Evolutionary conservation across 768 basidiomycete genomes (phyloP).

Genomic region (Porpolomopsis calyptriformis): DNA sequence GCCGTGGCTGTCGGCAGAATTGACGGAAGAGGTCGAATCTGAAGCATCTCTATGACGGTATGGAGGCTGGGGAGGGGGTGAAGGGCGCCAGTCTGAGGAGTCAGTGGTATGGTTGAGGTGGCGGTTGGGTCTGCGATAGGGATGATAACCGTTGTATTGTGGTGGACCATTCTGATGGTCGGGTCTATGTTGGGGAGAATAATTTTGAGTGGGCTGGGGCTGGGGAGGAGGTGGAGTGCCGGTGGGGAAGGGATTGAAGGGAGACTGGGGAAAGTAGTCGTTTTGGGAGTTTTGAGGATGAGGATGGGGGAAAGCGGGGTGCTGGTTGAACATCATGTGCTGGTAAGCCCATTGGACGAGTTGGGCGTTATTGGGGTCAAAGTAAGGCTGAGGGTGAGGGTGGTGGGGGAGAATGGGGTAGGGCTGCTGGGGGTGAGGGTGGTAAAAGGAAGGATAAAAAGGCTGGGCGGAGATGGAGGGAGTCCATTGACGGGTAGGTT

Average conservation of each 20-base stretch:
- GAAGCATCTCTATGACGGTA: constrained; percentile 75
- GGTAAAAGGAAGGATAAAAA: constrained; percentile 71
- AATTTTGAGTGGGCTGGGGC: constrained; percentile 34
- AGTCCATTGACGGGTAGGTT: constrained; percentile 60
- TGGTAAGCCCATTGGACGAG: constrained; percentile 86
- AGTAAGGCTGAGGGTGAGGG: constrained; percentile 46
- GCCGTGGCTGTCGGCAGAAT: neutral
- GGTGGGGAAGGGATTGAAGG: constrained; percentile 58
- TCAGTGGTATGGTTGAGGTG: constrained; percentile 30
- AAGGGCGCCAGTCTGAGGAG: constrained; percentile 40
- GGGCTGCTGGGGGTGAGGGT: constrained; percentile 50
- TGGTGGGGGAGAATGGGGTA: constrained; percentile 5
- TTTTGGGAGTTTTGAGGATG: constrained; percentile 31
- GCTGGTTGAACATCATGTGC: constrained; percentile 79
- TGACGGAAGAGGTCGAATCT: neutral
- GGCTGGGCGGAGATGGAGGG: constrained; percentile 56
- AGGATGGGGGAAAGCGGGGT: constrained; percentile 37
- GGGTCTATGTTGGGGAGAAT: constrained; percentile 30
- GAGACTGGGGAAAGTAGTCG: constrained; percentile 48
- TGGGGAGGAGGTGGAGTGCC: constrained; percentile 59
- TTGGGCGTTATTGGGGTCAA: constrained; percentile 65
- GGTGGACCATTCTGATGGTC: constrained; percentile 5
- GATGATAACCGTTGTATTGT: constrained; percentile 59
- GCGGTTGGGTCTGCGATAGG: constrained; percentile 64
- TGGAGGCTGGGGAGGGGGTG: constrained; percentile 53